Conservation (phyloP, 805 yeast genomes). For the Suhomyces sp. region DNA sequence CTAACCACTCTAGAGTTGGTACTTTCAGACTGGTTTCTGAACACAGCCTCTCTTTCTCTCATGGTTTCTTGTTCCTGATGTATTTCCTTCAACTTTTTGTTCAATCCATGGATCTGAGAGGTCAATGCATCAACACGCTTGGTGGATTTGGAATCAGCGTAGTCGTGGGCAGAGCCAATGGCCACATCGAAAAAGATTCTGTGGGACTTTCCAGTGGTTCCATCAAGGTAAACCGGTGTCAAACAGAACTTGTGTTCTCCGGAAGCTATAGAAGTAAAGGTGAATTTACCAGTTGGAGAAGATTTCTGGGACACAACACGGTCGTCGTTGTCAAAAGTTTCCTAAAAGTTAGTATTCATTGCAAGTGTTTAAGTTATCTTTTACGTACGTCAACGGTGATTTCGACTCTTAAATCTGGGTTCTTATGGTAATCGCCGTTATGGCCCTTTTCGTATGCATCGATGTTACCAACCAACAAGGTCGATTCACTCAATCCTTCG, state of each 20-base stretch:
- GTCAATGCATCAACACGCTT: conserved; percentile 52
- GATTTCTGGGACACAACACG: conserved; percentile 69
- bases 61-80: conserved; percentile 64
- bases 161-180: conserved; percentile 58
- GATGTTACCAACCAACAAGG: conserved; percentile 76
- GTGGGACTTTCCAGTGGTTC: conserved; percentile 60
- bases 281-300: conserved; percentile 59
- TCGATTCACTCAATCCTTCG: conserved; percentile 72
- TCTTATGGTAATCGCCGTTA: conserved; percentile 46
- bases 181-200: conserved; percentile 74
- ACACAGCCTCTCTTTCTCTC: conserved; percentile 72
- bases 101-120: conserved; percentile 54
- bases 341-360: conserved; percentile 22
- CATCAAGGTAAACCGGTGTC: conserved; percentile 58
- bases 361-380: neutral
- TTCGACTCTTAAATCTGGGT: conserved; percentile 56
- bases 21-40: conserved; percentile 73
- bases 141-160: conserved; percentile 61
- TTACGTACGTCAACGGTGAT: conserved; percentile 62
- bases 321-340: conserved; percentile 78
- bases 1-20: conserved; percentile 70
- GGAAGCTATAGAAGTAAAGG: conserved; percentile 76
- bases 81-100: conserved; percentile 54
- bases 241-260: conserved; percentile 87
- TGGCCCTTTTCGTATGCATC: conserved; percentile 63